Conservation (phyloP, 2,329 filamentous ascomycete genomes). For the Cladobotryum mycophilum region DNA sequence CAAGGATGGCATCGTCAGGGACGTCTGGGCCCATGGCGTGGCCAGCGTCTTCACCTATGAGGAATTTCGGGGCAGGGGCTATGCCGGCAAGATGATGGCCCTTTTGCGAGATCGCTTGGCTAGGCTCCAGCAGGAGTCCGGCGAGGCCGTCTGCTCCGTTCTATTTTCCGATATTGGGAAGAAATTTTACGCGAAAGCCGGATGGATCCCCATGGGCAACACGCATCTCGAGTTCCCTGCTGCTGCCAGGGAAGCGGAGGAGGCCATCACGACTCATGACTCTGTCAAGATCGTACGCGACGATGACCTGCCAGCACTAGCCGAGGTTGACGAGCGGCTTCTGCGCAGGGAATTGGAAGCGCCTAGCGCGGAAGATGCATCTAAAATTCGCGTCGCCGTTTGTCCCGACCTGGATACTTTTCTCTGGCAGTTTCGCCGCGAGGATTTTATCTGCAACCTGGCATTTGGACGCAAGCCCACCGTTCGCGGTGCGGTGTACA, state of each 20-base stretch:
- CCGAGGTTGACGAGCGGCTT: constrained; percentile 56
- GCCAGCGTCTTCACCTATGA: constrained; percentile 73
- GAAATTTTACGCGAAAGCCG: constrained; percentile 68
- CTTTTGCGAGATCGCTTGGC: constrained; percentile 49
- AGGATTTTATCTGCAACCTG: constrained; percentile 67
- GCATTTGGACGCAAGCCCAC: constrained; percentile 51
- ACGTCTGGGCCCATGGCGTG: constrained; percentile 65
- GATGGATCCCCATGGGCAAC: constrained; percentile 72
- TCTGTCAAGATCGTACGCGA: constrained; percentile 44
- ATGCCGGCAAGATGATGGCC: constrained; percentile 68
- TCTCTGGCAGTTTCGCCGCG: constrained; percentile 63
- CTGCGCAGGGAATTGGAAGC: constrained; percentile 48
- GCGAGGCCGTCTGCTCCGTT: constrained; percentile 58
- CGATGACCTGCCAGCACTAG: constrained; percentile 55
- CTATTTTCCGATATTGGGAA: constrained; percentile 85
- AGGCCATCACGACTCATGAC: constrained; percentile 21
- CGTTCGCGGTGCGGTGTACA: constrained; percentile 65
- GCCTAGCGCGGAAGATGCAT: constrained; percentile 10
- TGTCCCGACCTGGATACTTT: constrained; percentile 26
- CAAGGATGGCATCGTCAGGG: constrained; percentile 30
- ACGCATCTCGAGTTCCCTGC: constrained; percentile 59
- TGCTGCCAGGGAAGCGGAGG: constrained; percentile 12
- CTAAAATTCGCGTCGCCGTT: constrained; percentile 28
- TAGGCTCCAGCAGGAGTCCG: constrained; percentile 18
- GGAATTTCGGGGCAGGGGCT: constrained; percentile 62